phyloP scores from a whole-genome alignment of 352 stramenopile species.

The Globisporangium irregulare region DNA sequence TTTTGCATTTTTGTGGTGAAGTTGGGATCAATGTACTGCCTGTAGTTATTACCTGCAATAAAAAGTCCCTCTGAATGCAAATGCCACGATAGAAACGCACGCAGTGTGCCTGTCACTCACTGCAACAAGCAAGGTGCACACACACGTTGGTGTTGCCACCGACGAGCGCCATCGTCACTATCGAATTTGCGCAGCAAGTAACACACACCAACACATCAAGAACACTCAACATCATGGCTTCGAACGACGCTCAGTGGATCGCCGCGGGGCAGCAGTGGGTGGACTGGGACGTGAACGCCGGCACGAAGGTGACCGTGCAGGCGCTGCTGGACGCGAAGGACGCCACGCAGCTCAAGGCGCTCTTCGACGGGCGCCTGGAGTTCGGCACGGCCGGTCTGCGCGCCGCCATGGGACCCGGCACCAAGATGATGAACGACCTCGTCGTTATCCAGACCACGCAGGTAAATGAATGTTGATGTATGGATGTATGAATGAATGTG shows the following conservation, averaged over 20 bases:
- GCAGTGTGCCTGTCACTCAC: neutral
- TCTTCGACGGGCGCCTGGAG: slow-evolving; percentile 82
- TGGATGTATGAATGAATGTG: neutral
- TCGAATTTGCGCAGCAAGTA: slow-evolving; percentile 5
- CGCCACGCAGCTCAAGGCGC: slow-evolving; percentile 41
- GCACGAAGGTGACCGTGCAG: slow-evolving; percentile 67
- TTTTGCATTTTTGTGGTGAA: neutral
- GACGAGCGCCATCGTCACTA: neutral
- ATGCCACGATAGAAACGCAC: slow-evolving; percentile 2
- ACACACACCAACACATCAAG: slow-evolving; percentile 1
- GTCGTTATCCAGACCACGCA: slow-evolving; percentile 92
- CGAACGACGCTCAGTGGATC: slow-evolving; percentile 46
- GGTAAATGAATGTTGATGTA: neutral
- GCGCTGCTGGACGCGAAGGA: slow-evolving; percentile 59
- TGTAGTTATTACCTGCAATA: neutral
- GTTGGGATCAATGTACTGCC: neutral
- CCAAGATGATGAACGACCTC: slow-evolving; percentile 91
- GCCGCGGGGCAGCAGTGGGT: slow-evolving; percentile 69
- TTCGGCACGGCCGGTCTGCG: slow-evolving; percentile 92
- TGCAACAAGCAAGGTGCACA: slow-evolving; percentile 2
- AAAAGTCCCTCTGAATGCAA: neutral
- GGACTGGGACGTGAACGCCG: slow-evolving; percentile 82
- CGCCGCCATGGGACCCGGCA: slow-evolving; percentile 86
- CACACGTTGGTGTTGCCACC: neutral
- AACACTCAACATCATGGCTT: neutral